Base-by-base conservation (phyloP, 2,329 filamentous ascomycete genomes). In the Monosporascus sp. region DNA sequence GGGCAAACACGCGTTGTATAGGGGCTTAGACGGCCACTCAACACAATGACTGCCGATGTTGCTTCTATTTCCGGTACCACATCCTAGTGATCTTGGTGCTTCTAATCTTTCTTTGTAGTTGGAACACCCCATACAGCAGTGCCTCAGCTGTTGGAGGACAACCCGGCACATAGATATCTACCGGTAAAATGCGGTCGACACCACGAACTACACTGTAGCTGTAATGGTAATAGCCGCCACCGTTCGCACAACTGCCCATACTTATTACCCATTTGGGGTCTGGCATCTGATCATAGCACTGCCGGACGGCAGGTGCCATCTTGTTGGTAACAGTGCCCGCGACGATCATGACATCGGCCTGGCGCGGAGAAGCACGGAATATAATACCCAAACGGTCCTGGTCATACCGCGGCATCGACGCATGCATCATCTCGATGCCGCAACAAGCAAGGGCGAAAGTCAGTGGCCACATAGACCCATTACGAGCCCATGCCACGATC, bases 211-310 rank as follows among this genome's bases (percentile, higher is more conserved):
- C 88, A 60, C 79, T 84, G 74, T 93, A 93, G 71, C 85, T 88
- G 75, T 93, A 92, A 73, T 93, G 89, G 71, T 93, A 92, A 75
- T 93, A 92, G 51, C 89, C 89, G 56, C 89, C 89, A 49, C 89
- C 89, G 71, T 92, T 92, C 55, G 89, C 89, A 70, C 89, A 93
- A 65, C 85, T 89, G 11, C 89, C 89, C 89, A 93, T 93, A 63
- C 85, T 89, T 65, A 84, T 72, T 63, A 93, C 90, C 90, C 90
- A 96, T 68, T 87, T 81, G n/a, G 91, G 91, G 35, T 96, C 91
- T 31, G 91, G 90, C 91, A 96, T 96, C 78, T 96, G 91, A 72
- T 96, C 91, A 76, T 96, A 96, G 57, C 94, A 87, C 74, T 94
- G 89, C 71, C 91, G 81, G 67, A 96, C 77, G 35, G 91, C 91